Evolutionary conservation across 1,284 basidiomycete species (phyloP), one percentile per base, ranked within the genome.

Genomic region (Paramarasmius palmivorus): DNA sequence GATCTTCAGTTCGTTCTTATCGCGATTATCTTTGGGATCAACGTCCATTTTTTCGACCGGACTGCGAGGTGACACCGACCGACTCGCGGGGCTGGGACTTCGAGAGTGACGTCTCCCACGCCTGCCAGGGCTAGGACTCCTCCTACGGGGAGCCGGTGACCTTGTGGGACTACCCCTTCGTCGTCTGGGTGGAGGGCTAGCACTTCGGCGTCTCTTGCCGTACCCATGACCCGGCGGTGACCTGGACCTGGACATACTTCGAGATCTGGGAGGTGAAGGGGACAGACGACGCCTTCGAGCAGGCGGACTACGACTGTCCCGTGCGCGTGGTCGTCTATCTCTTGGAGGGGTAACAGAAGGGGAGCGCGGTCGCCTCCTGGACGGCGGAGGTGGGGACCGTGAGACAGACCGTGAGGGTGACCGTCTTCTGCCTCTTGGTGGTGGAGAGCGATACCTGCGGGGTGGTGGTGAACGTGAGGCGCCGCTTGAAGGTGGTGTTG

Each of bases 221-320:
- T 46, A 46, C 14, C 25, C 25, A 26, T 29, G 44, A 1, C 44
- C 44, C 10, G 72, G 71, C 14, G 75, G 29, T 73, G 75, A 52
- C 74, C 77, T 1, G 66, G 68, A 9, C 41, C 26, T 9, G 25
- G 25, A 26, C 29, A 32, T 32, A 12, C 25, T 46, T 12, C 44
- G 44, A 9, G 71, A 68, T 5, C 59, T 64, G 26, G 72, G 69
- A 29, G 61, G 65, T 14, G 71, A 67, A n/a, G 65, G 61, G 15
- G 83, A 81, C 8, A 74, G 58, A 26, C 82, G 76, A 46, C 83
- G 76, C 37, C 81, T 73, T 6, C 83, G 75, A 2, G 76, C 67
- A 26, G 83, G 83, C 0, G 86, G 85, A 62, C 82, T 83, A 19
- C 81, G 78, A 54, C 81, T 83, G 52, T 74, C 74, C 37, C 77